These are phyloP conservation scores for Nicotiana obtusifolia DNA, from an alignment of 257 asterid genomes.

Conservation along the genomic window DNA sequence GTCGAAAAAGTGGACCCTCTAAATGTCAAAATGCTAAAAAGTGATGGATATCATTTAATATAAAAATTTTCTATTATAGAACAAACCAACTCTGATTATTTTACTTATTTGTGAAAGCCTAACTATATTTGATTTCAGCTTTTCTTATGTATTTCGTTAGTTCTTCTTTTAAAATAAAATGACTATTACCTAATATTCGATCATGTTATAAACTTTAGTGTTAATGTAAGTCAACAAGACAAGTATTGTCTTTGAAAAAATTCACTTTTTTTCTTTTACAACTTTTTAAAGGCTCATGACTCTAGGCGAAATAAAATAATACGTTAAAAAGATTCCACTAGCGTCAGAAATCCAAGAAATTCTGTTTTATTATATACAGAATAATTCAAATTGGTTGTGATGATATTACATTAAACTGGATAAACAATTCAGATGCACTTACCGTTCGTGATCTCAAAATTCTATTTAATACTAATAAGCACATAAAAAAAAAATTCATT, in stretches of 20 bases:
- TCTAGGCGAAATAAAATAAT: too few species aligned
- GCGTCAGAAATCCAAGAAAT: too few species aligned
- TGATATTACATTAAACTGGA: too few species aligned
- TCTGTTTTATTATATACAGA: too few species aligned
- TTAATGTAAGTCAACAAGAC: neutral
- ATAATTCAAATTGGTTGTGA: too few species aligned
- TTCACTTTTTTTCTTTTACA: too few species aligned
- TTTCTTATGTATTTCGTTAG: neutral
- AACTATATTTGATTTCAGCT: neutral
- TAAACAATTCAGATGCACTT: too few species aligned
- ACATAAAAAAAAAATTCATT: too few species aligned
- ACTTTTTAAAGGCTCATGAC: too few species aligned
- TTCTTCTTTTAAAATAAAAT: neutral
- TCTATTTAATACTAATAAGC: too few species aligned
- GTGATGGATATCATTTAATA: slow-evolving; percentile 1
- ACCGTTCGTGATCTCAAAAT: too few species aligned
- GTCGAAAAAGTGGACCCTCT: neutral
- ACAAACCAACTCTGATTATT: neutral
- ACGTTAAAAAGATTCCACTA: too few species aligned
- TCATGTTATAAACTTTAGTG: neutral
- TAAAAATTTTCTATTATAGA: neutral
- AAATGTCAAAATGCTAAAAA: neutral
- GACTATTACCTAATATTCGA: neutral
- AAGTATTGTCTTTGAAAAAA: neutral
- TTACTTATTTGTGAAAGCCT: neutral